Conservation (phyloP, 176 grass and related monocot genomes). For the Juncus effusus region DNA sequence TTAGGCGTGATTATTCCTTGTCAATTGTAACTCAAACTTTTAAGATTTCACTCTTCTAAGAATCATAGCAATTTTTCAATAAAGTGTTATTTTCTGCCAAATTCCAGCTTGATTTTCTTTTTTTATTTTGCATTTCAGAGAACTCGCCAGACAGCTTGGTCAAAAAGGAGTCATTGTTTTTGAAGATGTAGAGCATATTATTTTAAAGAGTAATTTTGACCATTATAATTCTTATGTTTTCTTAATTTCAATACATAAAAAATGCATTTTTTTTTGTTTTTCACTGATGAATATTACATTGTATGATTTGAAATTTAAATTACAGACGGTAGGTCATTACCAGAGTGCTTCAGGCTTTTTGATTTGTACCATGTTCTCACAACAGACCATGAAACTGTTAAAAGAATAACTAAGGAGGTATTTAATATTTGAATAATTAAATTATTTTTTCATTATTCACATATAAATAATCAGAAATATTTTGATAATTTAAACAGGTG, state of each 20-base stretch:
- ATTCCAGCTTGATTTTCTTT: constrained; percentile 22
- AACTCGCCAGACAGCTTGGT: constrained; percentile 66
- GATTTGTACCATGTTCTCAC: constrained; percentile 78
- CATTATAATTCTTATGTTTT: background rate
- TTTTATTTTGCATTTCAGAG: constrained; percentile 46
- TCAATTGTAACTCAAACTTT: too few relatives aligned
- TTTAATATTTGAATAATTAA: background rate
- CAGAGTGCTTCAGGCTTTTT: constrained; percentile 85
- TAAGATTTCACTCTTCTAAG: too few relatives aligned
- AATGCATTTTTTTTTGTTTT: too few relatives aligned
- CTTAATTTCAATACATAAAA: background rate
- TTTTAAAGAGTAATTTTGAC: constrained; percentile 69
- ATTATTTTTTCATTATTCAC: background rate
- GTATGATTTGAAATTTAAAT: background rate
- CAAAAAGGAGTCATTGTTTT: constrained; percentile 72
- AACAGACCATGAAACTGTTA: constrained; percentile 84
- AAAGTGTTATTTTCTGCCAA: background rate
- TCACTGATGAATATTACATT: too few relatives aligned
- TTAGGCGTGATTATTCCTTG: too few relatives aligned
- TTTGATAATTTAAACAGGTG: constrained; percentile 42
- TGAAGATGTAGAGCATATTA: constrained; percentile 70
- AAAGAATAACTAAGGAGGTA: constrained; percentile 94
- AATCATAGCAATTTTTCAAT: background rate
- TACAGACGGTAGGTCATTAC: constrained; percentile 75
- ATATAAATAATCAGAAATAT: background rate